Evolutionary conservation across 306 rosid species (phyloP), one percentile per base, ranked within the genome.

Genomic region (Begonia masoniana): DNA sequence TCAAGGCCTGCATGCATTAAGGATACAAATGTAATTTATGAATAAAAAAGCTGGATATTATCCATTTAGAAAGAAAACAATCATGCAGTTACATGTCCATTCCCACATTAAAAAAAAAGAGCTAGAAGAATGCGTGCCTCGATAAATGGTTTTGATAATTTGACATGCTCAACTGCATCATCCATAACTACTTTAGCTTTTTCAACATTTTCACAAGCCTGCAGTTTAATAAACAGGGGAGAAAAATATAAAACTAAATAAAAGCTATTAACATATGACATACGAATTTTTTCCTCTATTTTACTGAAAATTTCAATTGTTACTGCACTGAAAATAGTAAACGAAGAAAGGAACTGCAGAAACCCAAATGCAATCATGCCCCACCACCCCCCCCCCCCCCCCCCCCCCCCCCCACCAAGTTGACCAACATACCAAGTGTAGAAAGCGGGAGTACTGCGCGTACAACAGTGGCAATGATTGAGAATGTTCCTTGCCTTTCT

Each of bases 401-500:
- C n/a, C n/a, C n/a, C n/a, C n/a, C n/a, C n/a, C n/a, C n/a, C n/a
- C n/a, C n/a, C n/a, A n/a, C n/a, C n/a, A n/a, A 51, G 47, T 49
- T 50, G 19, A 45, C 15, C 60, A 62, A 71, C 88, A 45, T 81
- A 92, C 99, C 99, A 92, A 68, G 73, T 76, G 74, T 16, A 79
- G 73, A 74, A 92, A 92, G 51, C 93, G 83, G 52, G 99, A 80
- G 65, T 75, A 87, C 68, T 92, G 99, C 43, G 93, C 95, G 65
- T 71, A 81, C 66, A 92, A 54, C 85, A 92, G 67, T 0, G 96
- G 83, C 61, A 92, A 75, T 7, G 79, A 69, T 67, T 78, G 96
- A 15, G 95, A 92, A 70, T 87, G 95, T 61, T 92, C 99, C 69
- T 92, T 92, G 63, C 96, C 99, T 61, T 82, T 87, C 59, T 92